phyloP scores from a whole-genome alignment of 116 monocot species.

The Papilionanthe hybrid region DNA sequence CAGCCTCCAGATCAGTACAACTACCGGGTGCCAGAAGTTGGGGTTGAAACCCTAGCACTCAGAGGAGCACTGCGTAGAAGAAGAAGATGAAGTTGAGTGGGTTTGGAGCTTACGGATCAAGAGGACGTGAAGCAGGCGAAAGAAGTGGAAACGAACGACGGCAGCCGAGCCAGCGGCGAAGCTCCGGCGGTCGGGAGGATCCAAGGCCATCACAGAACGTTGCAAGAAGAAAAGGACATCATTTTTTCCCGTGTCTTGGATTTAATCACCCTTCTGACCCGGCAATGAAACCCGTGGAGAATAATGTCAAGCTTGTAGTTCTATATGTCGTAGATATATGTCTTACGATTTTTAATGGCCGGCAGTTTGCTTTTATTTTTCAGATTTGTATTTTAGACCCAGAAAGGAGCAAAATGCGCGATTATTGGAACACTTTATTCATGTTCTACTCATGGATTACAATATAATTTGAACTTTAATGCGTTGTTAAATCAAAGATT shows the following conservation, averaged over 20 bases:
- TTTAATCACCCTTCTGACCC: slow-evolving; percentile 4
- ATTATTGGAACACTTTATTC: neutral
- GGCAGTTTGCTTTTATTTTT: neutral
- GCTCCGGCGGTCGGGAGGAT: neutral
- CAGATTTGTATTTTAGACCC: neutral
- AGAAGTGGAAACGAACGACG: neutral
- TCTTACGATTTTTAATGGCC: neutral
- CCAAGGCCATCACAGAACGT: neutral
- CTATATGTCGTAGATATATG: neutral
- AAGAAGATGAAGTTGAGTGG: neutral
- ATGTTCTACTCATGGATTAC: too few species aligned
- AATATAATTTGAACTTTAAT: too few species aligned
- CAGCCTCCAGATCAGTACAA: neutral
- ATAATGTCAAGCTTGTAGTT: neutral
- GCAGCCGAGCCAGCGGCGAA: neutral
- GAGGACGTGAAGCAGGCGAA: neutral
- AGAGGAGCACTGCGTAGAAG: neutral
- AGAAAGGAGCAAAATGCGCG: neutral
- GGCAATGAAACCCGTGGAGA: neutral
- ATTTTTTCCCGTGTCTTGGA: neutral
- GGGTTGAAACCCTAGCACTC: slow-evolving; percentile 3
- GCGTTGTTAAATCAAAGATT: too few species aligned
- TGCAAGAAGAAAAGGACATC: neutral
- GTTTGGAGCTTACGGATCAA: slow-evolving; percentile 17
- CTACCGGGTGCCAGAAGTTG: neutral